Base-by-base conservation (phyloP, 495 filamentous ascomycete genomes). In the Neurospora sp. region DNA sequence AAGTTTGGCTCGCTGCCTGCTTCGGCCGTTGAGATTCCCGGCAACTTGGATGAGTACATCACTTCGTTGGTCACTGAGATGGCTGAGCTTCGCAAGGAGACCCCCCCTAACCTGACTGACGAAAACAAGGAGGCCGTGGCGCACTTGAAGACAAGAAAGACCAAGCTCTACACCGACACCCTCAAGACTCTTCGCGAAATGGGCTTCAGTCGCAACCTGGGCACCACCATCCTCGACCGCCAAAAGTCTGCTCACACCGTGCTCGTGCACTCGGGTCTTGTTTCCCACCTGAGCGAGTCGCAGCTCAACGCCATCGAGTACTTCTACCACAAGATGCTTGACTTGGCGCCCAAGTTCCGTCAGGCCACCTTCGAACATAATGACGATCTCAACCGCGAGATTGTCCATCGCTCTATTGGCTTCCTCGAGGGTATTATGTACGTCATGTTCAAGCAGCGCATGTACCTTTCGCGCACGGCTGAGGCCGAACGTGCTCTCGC, bases 71-170 rank as follows among this genome's bases (percentile, higher is more conserved):
- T 91, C 68, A 85, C 89, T 1, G 88, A 86, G 4, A 93, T 94
- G 65, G 83, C 86, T 11, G 86, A 90, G 39, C 87, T 98, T 76
- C 90, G 91, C 76, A 91, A 91, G 70, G 90, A 92, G 72, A 99
- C 94, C 0, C 96, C 95, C 4, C 81, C 87, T 9, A 85, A 84
- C 4, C 78, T 94, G 35, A 97, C 87, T 0, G 91, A 94, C 37
- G 93, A 97, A 7, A 97, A 94, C 77, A 93, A 93, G 76, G 86
- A 90, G 3, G 73, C 86, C 8, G 89, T 97, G 41, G 92, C 93
- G 76, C 93, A 98, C 81, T 87, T 98, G 73, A 97, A 97, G 82
- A 88, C 89, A 0, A 86, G 92, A 71, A 99, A 99, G 81, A 90
- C 93, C n/a, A 94, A 92, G 75, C 88, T 97, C 16, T 96, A 95